Conservation (phyloP, 257 asterid species). For the Solanum appendiculatum region DNA sequence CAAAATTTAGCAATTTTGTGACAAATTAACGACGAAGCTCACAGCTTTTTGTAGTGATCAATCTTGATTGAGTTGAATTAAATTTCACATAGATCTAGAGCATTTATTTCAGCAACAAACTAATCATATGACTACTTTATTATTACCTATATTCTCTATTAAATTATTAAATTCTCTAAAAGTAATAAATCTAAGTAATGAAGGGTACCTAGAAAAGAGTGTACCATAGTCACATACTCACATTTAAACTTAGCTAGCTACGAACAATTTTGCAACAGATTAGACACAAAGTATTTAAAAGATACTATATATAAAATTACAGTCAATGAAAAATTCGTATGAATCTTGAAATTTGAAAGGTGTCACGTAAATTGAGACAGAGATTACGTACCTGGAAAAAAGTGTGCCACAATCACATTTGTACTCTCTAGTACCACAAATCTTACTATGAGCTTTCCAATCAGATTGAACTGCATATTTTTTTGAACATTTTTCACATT, state of each 20-base stretch:
- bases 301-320: too few relatives aligned
- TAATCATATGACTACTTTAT: neutral
- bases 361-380: neutral
- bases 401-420: conserved; percentile 95
- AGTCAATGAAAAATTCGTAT: too few relatives aligned
- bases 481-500: conserved; percentile 84
- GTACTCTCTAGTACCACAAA: conserved; percentile 89
- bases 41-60: neutral
- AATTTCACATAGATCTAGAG: neutral
- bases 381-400: conserved; percentile 56
- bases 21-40: neutral
- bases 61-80: neutral
- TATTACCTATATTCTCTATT: neutral
- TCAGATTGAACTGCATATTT: conserved; percentile 93
- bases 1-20: neutral
- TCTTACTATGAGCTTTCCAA: conserved; percentile 94
- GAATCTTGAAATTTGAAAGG: too few relatives aligned
- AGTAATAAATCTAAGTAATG: neutral
- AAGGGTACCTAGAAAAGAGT: neutral
- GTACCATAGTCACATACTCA: neutral
- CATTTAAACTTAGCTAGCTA: neutral
- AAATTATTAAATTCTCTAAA: too few relatives aligned
- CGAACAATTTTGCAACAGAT: too few relatives aligned
- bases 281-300: too few relatives aligned
- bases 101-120: neutral